Base-by-base conservation (phyloP, 139 green algal genomes). In the Volvox reticuliferus region DNA sequence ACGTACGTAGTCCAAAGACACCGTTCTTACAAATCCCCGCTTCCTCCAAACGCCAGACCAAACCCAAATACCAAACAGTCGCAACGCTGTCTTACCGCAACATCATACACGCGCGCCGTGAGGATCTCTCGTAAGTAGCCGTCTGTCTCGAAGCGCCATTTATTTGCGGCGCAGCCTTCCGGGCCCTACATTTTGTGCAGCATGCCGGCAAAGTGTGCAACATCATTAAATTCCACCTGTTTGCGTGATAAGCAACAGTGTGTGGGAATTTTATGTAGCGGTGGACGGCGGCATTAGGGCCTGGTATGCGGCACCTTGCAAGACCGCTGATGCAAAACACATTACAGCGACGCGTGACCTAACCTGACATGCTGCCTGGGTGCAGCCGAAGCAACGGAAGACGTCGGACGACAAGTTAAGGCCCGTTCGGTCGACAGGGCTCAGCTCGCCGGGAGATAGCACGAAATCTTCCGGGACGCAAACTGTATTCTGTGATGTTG, bases 101-200 rank as follows among this genome's bases (percentile, higher is more conserved):
- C 97, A 76, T 99, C 97, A 92, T 99, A 99, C 33, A 99, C 98
- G n/a, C 96, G 93, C 0, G 97, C 96, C 12, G 96, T 99, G 24
- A 99, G 93, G 76, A 99, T 97, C 22, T 95, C 87, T n/a, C 96
- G 89, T 33, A 99, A 88, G 95, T 99, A 99, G 35, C 96, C 98
- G 35, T 96, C 95, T 2, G 87, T 85, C 16, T 95, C 35, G 14
- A 91, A 93, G 37, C 97, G 91, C 97, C 97, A 98, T 12, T 81
- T 73, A 77, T 93, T 96, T 9, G 93, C 79, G 19, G 91, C 93
- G 88, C 96, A 98, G 36, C 96, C 97, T 28, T 73, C 65, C 65
- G 65, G 65, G 65, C 65, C 65, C 65, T 73, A 28, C 65, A 28
- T 30, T 73, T 24, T 12, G 65, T 73, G 65, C 16, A 24, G 12